Evolutionary conservation across 129 eudicot genomes (phyloP), one percentile per base, ranked within the genome.

Genomic region (Tagetes erecta): DNA sequence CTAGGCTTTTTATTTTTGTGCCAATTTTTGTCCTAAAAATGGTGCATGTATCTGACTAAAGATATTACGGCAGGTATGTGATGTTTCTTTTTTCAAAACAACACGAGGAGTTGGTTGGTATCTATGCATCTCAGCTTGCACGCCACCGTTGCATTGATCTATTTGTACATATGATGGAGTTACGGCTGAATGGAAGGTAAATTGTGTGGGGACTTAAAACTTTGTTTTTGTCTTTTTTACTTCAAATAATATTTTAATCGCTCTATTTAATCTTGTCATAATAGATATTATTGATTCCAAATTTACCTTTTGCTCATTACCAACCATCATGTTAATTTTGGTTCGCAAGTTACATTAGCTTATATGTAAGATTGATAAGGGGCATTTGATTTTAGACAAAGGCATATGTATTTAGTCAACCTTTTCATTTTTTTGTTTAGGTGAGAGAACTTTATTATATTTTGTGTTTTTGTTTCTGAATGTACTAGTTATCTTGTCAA

Each of bases 161-260:
- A 37, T 94, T 90, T 85, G 97, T 90, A 76, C 96, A 94, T 82
- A 94, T 94, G 99, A 94, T 94, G 99, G 99, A 94, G 84, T 74
- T 91, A 75, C 84, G 99, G 67, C 88, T 94, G 68, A 83, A 86
- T 85, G 79, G 84, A 87, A 91, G 99, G 99, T 94, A 63, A 71
- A 11, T 20, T 70, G 47, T 42, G 42, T 58, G 31, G 6, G 13
- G 50, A 59, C 33, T 4, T 5, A 47, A 52, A 46, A 68, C 56
- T 55, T 3, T 65, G 13, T 41, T 69, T 40, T 70, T 12, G 33
- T 49, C 36, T 45, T 30, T 14, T 64, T 6, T 34, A 40, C 9
- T 64, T 52, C 9, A 10, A 30, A 68, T 46, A 8, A 5, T 38
- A 38, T 3, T 37, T 36, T 11, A 37, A 31, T 4, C 30, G 4